Percentiles rank a stretch among this genome's conserved stretches.
These are phyloP conservation scores for Citrus sinensis DNA, from an alignment of 345 rosid species.

Conservation along the genomic window DVS_A1.0 CM039165.1:38551001-38551500, in stretches of 20 bases:
- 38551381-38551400: slow-evolving; percentile 40
- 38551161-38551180: no score
- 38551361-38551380: slow-evolving; percentile 4
- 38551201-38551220: no score
- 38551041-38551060: no score
- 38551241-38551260: not conserved
- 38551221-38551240: not conserved
- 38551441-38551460: slow-evolving; percentile 93
- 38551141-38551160: no score
- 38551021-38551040: no score
- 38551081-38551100: no score
- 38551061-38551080: no score
- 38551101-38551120: no score
- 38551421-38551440: slow-evolving; percentile 89
- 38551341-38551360: not conserved
- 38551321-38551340: slow-evolving; percentile 11
- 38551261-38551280: not conserved
- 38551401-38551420: slow-evolving; percentile 91
- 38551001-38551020: no score
- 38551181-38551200: no score
- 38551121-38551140: no score
- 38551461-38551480: slow-evolving; percentile 50
- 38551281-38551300: slow-evolving; percentile 8
- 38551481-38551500: slow-evolving; percentile 91
- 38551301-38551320: slow-evolving; percentile 17